Evolutionary conservation across 305 asterid genomes (phyloP).

Genomic region (Fraxinus angustifolia): DNA sequence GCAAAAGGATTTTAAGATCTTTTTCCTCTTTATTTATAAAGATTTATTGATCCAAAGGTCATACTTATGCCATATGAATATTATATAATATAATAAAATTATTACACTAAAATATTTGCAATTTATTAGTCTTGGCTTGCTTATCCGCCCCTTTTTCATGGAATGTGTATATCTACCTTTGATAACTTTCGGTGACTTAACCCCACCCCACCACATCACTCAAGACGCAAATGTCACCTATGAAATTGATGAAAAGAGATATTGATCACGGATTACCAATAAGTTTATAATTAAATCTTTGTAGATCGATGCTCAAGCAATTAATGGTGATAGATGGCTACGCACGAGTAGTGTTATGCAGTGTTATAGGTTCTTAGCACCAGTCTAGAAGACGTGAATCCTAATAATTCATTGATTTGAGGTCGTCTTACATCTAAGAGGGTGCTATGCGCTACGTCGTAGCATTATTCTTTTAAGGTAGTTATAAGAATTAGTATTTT

Average conservation of each 20-base stretch:
- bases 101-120: background rate
- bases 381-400: no score
- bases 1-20: constrained; percentile 30
- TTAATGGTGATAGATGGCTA: background rate
- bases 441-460: background rate
- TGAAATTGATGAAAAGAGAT: background rate
- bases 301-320: background rate
- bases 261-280: background rate
- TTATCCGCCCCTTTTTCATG: background rate
- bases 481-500: background rate
- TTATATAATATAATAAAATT: background rate
- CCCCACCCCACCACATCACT: background rate
- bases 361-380: background rate
- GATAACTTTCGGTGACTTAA: background rate
- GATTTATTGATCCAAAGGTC: background rate
- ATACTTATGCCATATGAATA: background rate
- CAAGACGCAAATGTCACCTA: background rate
- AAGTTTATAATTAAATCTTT: no score
- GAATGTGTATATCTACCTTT: background rate
- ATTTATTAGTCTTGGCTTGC: constrained; percentile 21
- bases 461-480: background rate
- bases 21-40: constrained; percentile 17
- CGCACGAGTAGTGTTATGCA: background rate
- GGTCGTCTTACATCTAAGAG: background rate
- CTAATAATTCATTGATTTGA: background rate